Percentiles rank a stretch among this genome's conserved stretches.
These are phyloP conservation scores for Zarea fungicola DNA, from an alignment of 2,329 filamentous ascomycete species.

Conservation along the genomic window DNA sequence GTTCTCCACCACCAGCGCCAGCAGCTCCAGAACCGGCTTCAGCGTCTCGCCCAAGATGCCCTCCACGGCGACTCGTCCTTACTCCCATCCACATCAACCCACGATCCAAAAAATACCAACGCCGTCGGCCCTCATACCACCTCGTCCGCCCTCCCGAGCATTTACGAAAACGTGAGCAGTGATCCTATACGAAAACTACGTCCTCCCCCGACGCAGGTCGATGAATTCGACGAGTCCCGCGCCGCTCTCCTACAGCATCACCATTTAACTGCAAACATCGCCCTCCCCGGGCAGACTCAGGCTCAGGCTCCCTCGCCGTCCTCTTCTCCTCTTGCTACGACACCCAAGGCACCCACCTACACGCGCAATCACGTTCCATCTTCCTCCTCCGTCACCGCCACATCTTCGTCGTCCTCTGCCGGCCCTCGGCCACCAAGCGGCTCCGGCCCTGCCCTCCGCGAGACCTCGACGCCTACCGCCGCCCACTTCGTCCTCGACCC, in stretches of 20 bases:
- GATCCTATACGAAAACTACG: constrained; percentile 19
- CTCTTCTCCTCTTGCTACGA: neutral
- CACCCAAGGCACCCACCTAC: neutral
- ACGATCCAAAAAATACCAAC: neutral
- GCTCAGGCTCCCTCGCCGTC: constrained; percentile 21
- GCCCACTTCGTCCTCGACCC: constrained; percentile 14
- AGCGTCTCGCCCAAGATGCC: constrained; percentile 9
- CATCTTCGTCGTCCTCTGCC: neutral
- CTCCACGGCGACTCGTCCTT: neutral
- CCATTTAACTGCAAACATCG: neutral
- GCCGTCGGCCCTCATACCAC: constrained; percentile 17
- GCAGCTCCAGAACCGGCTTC: constrained; percentile 5
- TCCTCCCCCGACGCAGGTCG: neutral
- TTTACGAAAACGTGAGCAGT: constrained; percentile 20
- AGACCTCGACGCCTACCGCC: constrained; percentile 17
- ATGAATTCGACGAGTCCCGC: neutral
- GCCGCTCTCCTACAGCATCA: constrained; percentile 21
- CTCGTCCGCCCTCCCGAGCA: constrained; percentile 21
- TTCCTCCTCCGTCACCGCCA: neutral
- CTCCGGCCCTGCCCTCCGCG: constrained; percentile 20
- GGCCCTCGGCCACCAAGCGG: constrained; percentile 18
- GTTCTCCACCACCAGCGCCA: constrained; percentile 10
- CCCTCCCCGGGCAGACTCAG: constrained; percentile 19
- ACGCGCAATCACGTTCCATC: neutral
- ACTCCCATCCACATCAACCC: constrained; percentile 4